These are phyloP conservation scores for Grosmannia serpens DNA, from an alignment of 2,329 filamentous ascomycete genomes.

Conservation along the genomic window DNA sequence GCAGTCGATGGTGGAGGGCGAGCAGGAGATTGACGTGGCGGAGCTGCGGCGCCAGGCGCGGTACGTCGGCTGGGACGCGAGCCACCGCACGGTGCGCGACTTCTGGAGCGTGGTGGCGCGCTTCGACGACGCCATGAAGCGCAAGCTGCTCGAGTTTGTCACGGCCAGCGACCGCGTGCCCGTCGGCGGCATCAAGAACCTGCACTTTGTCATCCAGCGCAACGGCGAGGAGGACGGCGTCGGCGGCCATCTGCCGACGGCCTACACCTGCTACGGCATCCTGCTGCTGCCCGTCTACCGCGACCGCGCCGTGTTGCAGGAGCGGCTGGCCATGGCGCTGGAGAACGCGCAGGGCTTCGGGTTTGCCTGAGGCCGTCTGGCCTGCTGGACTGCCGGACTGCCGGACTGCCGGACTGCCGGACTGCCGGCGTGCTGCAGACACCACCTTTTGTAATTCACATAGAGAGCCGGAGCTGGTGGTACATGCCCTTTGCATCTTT, in stretches of 20 bases:
- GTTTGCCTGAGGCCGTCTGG: conserved; percentile 47
- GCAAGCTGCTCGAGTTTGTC: conserved; percentile 79
- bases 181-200: conserved; percentile 68
- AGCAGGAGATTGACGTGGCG: conserved; percentile 65
- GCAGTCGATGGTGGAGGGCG: conserved; percentile 71
- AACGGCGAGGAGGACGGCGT: conserved; percentile 53
- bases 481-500: no score
- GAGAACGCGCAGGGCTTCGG: conserved; percentile 87
- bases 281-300: conserved; percentile 76
- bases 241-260: conserved; percentile 60
- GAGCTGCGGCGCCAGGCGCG: conserved; percentile 60
- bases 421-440: no score
- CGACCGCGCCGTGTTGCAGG: conserved; percentile 54
- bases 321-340: conserved; percentile 73
- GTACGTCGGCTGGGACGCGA: conserved; percentile 71
- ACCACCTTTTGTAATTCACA: no score
- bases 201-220: conserved; percentile 74
- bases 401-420: no score
- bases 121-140: conserved; percentile 58
- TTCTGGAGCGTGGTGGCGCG: conserved; percentile 75
- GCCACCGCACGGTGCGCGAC: conserved; percentile 56
- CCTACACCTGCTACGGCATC: conserved; percentile 87
- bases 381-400: no score
- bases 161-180: conserved; percentile 87
- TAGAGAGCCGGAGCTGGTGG: no score